Evolutionary conservation across 2,329 filamentous ascomycete species (phyloP).

Genomic region (Tolypocladium nubicola): DNA sequence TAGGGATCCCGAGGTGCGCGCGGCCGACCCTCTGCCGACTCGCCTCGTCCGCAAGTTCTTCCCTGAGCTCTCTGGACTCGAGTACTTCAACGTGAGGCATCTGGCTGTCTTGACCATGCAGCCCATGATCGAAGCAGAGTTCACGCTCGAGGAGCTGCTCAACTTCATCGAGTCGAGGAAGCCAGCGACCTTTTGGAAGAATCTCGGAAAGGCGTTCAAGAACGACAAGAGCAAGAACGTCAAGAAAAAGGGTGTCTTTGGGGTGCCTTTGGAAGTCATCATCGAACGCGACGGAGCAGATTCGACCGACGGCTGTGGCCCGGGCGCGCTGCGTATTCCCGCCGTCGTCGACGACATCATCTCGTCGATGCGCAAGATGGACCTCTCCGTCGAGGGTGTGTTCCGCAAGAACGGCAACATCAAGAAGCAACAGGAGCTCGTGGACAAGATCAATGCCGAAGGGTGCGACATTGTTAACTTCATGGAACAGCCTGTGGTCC

Average conservation of each 20-base stretch:
- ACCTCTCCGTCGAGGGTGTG: slow-evolving; percentile 95
- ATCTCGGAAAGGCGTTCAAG: slow-evolving; percentile 93
- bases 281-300: slow-evolving; percentile 92
- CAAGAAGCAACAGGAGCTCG: slow-evolving; percentile 77
- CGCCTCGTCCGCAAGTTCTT: slow-evolving; percentile 71
- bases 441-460: slow-evolving; percentile 75
- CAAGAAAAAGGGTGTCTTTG: slow-evolving; percentile 93
- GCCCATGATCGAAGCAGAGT: slow-evolving; percentile 78
- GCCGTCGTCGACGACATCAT: slow-evolving; percentile 93
- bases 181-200: slow-evolving; percentile 89
- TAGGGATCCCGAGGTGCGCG: slow-evolving; percentile 39
- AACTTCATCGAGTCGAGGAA: slow-evolving; percentile 89
- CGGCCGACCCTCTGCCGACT: slow-evolving; percentile 41
- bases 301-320: slow-evolving; percentile 93
- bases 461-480: slow-evolving; percentile 81
- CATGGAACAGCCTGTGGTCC: slow-evolving; percentile 80
- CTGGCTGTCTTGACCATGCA: slow-evolving; percentile 93
- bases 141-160: slow-evolving; percentile 87
- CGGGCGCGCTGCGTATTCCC: slow-evolving; percentile 80
- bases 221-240: slow-evolving; percentile 65
- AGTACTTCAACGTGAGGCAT: slow-evolving; percentile 96
- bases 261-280: slow-evolving; percentile 76
- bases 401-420: slow-evolving; percentile 99
- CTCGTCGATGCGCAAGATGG: slow-evolving; percentile 94
- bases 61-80: slow-evolving; percentile 85